A percentile compares a stretch with the other conserved stretches of the same genome.
These are phyloP conservation scores for Leccinum variicolor DNA, from an alignment of 768 basidiomycete genomes.

Conservation along the genomic window DNA sequence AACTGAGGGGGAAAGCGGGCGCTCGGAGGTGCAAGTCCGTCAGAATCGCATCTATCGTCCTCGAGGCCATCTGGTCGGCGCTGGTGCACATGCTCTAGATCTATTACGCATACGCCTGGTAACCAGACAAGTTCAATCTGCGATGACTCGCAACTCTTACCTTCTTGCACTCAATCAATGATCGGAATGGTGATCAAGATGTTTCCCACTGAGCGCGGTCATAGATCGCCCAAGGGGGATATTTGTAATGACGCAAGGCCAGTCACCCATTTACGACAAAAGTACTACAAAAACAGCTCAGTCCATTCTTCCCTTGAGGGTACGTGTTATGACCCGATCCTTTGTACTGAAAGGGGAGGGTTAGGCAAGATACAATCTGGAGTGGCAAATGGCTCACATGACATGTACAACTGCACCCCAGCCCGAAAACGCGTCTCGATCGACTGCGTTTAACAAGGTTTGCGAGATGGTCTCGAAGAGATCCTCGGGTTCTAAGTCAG, in stretches of 20 bases:
- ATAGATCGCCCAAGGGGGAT: background rate
- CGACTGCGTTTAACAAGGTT: constrained; percentile 90
- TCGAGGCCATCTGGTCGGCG: background rate
- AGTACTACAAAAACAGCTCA: constrained; percentile 34
- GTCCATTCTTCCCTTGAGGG: constrained; percentile 90
- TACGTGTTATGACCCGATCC: constrained; percentile 77
- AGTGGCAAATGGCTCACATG: constrained; percentile 58
- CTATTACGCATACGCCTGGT: no score
- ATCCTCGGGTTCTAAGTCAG: constrained; percentile 93
- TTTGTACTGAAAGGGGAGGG: constrained; percentile 49
- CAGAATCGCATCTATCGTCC: constrained; percentile 10
- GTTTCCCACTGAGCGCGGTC: background rate
- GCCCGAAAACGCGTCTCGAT: constrained; percentile 94
- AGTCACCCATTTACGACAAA: constrained; percentile 18
- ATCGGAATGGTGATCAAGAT: no score
- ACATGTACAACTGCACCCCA: constrained; percentile 97
- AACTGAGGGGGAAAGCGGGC: constrained; percentile 17
- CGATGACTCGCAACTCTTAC: background rate
- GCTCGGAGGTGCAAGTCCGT: constrained; percentile 12
- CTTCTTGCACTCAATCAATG: background rate
- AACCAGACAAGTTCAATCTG: background rate
- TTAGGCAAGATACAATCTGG: constrained; percentile 7
- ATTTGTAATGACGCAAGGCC: background rate
- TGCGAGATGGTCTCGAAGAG: constrained; percentile 98
- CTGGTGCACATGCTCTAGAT: constrained; percentile 4